Evolutionary conservation across 768 basidiomycete species (phyloP).

Genomic region (Trametopsis cervina): DNA sequence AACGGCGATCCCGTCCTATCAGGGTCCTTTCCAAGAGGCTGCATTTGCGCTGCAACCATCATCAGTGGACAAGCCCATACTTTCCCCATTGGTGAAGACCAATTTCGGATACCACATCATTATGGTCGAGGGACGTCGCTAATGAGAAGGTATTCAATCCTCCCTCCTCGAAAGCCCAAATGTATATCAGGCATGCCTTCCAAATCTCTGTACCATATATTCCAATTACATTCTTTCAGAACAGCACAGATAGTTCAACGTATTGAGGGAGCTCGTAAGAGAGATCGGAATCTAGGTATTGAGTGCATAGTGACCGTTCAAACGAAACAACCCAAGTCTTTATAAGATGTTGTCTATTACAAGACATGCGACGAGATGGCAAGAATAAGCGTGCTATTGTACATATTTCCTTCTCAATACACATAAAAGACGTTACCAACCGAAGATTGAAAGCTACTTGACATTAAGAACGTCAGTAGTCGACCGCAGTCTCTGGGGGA

Average conservation of each 20-base stretch:
- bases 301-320: too few species aligned
- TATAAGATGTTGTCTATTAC: too few species aligned
- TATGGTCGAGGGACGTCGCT: conserved; percentile 83
- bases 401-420: not conserved
- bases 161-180: not conserved
- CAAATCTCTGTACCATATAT: too few species aligned
- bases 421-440: conserved; percentile 1
- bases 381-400: too few species aligned
- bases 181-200: too few species aligned
- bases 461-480: not conserved
- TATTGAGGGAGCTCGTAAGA: not conserved
- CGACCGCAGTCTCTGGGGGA: conserved; percentile 4
- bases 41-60: conserved; percentile 79
- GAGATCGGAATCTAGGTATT: too few species aligned
- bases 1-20: too few species aligned
- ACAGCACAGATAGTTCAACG: not conserved
- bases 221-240: too few species aligned
- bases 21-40: conserved; percentile 80
- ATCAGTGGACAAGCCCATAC: conserved; percentile 68
- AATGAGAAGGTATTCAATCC: conserved; percentile 4
- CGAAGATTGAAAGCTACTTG: not conserved
- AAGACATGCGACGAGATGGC: too few species aligned
- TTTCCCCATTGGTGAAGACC: conserved; percentile 74
- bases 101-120: conserved; percentile 85
- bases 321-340: too few species aligned